Base-by-base conservation (phyloP, 129 eudicot species). In the Lactuca sativa region DNA sequence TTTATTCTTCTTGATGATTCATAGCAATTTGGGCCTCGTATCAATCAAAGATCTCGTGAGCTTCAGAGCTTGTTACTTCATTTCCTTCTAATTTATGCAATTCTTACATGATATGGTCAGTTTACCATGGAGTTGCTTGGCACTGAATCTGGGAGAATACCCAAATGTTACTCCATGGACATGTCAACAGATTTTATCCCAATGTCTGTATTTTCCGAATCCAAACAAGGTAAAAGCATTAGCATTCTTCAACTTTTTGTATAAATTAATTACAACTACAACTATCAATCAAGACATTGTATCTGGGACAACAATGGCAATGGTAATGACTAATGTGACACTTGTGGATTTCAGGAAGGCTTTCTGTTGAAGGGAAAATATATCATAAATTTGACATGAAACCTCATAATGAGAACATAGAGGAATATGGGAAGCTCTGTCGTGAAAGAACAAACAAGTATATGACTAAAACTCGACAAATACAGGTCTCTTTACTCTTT, bases 171-270 rank as follows among this genome's bases (percentile, higher is more conserved):
- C 84, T 82, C 88, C 5, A 86, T 91, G 97, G 84, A 88, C 82
- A 91, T 91, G 96, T 91, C 96, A 49, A 82, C 81, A 36, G 88
- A 91, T 78, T 62, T 91, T 65, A 70, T 82, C 70, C 97, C 97
- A 62, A 91, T 91, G 97, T 83, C 88, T n/a, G 96, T 91, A 8
- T 86, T 91, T 76, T 72, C 93, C 0, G 97, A 91, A 71, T 91
- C 92, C 70, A 77, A 82, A 43, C 88, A 91, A 88, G 97, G 97
- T 83, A 66, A 25, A 25, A 77, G 84, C 67, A 49, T 18, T 40
- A 17, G 6, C 44, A 4, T 67, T n/a, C 48, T 66, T 49, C 34
- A 7, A 56, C 37, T 18, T 54, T 8, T 64, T 15, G 56, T 62
- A 59, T 47, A 32, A 59, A 59, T 38, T 34, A 59, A 44, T 44